Conservation (phyloP, 345 rosid genomes). For the Aurinia saxatilis region DNA sequence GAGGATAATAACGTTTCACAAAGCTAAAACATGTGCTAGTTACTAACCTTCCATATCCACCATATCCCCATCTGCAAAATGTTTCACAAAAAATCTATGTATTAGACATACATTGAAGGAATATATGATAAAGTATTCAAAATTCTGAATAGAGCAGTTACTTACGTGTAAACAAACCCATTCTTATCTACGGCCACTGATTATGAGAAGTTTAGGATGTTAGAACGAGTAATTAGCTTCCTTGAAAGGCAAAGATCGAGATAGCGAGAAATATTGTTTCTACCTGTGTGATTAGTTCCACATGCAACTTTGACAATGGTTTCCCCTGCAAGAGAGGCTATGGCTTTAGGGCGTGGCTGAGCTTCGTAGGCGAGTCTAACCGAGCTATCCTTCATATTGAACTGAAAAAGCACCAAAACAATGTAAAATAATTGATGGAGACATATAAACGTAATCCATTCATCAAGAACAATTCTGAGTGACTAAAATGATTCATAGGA, state of each 20-base stretch:
- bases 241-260: neutral
- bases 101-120: neutral
- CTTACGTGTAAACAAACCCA: slow-evolving; percentile 96
- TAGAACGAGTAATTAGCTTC: neutral
- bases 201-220: slow-evolving; percentile 18
- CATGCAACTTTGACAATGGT: slow-evolving; percentile 92
- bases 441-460: neutral
- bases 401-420: slow-evolving; percentile 34
- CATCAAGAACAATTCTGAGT: neutral
- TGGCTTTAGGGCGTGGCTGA: slow-evolving; percentile 87
- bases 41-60: slow-evolving; percentile 97
- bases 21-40: neutral
- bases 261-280: neutral
- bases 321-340: slow-evolving; percentile 66
- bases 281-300: slow-evolving; percentile 96
- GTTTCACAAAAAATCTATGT: slow-evolving; percentile 11
- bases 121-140: neutral
- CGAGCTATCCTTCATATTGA: slow-evolving; percentile 87
- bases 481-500: neutral
- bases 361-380: slow-evolving; percentile 90
- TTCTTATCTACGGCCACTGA: slow-evolving; percentile 88
- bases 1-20: neutral
- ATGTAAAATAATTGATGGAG: neutral
- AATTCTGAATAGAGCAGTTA: neutral
- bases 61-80: slow-evolving; percentile 85